Evolutionary conservation across 1,139 yeast species (phyloP).

Genomic region (Sugiyamaella neomexicana): DNA sequence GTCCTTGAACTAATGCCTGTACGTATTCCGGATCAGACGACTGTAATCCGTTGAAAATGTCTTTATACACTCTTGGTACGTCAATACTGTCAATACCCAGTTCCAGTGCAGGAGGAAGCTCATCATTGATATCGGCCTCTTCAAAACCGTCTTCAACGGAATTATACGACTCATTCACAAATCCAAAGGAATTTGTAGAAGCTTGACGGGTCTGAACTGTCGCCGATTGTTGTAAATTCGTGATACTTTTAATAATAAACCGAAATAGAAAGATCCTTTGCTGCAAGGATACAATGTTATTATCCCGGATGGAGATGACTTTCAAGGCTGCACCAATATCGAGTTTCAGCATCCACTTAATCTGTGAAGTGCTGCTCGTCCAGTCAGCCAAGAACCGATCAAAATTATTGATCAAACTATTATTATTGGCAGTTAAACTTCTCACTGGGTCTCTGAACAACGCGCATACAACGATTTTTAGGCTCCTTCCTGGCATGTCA

Average conservation of each 20-base stretch:
- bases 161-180: constrained; percentile 13
- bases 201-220: background rate
- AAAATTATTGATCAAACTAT: background rate
- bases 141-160: background rate
- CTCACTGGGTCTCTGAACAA: constrained; percentile 4
- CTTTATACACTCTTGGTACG: background rate
- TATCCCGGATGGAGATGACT: constrained; percentile 5
- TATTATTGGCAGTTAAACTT: constrained; percentile 1
- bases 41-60: background rate
- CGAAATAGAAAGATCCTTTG: constrained; percentile 2
- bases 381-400: constrained; percentile 7
- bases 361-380: background rate
- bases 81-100: constrained; percentile 7
- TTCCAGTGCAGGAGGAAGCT: constrained; percentile 15
- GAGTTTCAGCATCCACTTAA: background rate
- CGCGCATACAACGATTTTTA: constrained; percentile 4
- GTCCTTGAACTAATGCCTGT: constrained; percentile 2
- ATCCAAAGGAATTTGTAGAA: constrained; percentile 8
- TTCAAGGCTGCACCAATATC: constrained; percentile 9
- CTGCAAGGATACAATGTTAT: background rate
- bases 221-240: background rate
- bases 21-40: background rate
- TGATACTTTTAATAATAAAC: constrained; percentile 3
- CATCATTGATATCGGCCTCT: background rate
- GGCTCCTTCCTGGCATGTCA: constrained; percentile 12